A percentile compares a stretch with the other conserved stretches of the same genome.
Conservation (phyloP, 2,329 filamentous ascomycete species). For the Fusarium penzigii region DNA sequence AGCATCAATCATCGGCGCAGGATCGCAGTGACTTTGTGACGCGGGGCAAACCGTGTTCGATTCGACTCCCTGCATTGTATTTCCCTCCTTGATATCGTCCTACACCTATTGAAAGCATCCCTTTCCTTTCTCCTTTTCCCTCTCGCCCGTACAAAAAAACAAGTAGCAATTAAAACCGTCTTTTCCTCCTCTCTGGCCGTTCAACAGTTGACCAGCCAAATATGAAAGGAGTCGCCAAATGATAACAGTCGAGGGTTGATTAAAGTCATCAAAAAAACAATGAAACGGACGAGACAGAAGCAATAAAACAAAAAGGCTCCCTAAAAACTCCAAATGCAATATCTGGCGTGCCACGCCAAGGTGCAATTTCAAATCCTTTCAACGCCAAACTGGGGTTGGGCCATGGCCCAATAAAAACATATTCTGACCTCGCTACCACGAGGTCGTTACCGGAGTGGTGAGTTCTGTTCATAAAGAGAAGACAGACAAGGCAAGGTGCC, state of each 20-base stretch:
- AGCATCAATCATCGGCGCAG: neutral
- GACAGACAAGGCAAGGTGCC: neutral
- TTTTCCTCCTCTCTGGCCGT: conserved; percentile 22
- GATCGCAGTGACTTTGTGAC: neutral
- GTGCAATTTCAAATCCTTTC: neutral
- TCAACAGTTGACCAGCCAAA: conserved; percentile 26
- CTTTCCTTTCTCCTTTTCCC: conserved; percentile 1
- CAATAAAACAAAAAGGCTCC: conserved; percentile 8
- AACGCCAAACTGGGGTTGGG: neutral
- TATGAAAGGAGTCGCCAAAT: conserved; percentile 5
- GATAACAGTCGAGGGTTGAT: conserved; percentile 20
- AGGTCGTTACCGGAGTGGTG: neutral
- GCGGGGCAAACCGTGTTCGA: neutral
- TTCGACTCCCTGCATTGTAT: neutral
- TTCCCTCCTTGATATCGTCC: neutral
- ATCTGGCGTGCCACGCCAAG: neutral
- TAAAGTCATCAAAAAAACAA: conserved; percentile 9
- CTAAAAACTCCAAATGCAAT: conserved; percentile 1
- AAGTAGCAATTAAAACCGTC: conserved; percentile 16
- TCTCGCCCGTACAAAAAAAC: neutral
- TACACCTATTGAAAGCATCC: neutral
- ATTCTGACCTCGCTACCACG: neutral
- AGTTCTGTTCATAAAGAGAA: neutral
- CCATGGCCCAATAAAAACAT: neutral
- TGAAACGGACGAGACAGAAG: conserved; percentile 10